These are phyloP conservation scores for Eimeria praecox DNA, from an alignment of 169 alveolate species.

Conservation along the genomic window DNA sequence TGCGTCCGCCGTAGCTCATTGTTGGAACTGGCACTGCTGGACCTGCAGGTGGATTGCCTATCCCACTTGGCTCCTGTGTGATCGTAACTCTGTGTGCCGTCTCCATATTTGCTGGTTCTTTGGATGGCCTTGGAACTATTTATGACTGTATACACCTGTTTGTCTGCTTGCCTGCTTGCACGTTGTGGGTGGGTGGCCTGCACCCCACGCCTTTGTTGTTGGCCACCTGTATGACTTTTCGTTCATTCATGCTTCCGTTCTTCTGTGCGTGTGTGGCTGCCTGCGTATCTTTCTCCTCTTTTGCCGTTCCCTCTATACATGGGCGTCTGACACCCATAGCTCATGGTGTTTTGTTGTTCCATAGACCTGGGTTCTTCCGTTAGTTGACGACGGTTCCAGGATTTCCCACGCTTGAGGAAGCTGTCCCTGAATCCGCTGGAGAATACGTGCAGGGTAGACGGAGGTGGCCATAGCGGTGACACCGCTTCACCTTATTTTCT, in stretches of 20 bases:
- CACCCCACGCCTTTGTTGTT: not conserved
- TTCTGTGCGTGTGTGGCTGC: not conserved
- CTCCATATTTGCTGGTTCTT: not conserved
- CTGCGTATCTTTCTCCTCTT: not conserved
- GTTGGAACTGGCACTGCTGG: not conserved
- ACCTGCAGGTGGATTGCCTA: not conserved
- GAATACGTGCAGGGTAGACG: not conserved
- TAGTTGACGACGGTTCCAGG: not conserved
- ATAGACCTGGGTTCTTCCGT: too few species aligned
- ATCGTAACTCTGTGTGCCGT: not conserved
- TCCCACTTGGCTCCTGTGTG: not conserved
- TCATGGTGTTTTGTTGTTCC: not conserved
- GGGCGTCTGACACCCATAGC: not conserved
- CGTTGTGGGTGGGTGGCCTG: not conserved
- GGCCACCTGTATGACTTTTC: not conserved
- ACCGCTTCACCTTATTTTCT: not conserved
- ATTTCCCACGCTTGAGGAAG: too few species aligned
- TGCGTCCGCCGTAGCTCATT: not conserved
- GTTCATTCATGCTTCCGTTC: not conserved
- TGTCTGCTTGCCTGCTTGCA: not conserved
- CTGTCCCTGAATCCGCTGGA: not conserved
- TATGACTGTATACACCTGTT: not conserved
- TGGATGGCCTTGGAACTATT: not conserved
- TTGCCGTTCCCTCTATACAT: not conserved
- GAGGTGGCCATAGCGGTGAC: not conserved